Conservation (phyloP, 176 grass and related monocot species). For the Pontederia paniculata region DNA sequence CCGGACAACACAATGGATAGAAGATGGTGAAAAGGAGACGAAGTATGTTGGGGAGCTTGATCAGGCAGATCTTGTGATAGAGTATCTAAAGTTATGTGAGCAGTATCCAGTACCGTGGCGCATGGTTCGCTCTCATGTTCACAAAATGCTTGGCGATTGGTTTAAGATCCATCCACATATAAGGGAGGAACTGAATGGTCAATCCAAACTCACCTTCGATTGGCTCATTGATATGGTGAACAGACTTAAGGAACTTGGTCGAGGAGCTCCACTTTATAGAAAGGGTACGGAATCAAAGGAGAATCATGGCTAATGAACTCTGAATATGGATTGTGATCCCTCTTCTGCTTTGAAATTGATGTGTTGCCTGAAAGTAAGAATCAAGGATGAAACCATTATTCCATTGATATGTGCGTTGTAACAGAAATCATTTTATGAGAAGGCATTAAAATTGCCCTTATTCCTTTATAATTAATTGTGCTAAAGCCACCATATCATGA, state of each 20-base stretch:
- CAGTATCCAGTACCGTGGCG: constrained; percentile 92
- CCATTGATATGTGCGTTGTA: too few species aligned
- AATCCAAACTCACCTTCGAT: constrained; percentile 69
- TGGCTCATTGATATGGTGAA: constrained; percentile 79
- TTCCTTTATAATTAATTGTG: too few species aligned
- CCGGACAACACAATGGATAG: constrained; percentile 54
- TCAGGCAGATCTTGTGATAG: constrained; percentile 62
- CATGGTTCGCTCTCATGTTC: constrained; percentile 89
- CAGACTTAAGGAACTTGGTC: constrained; percentile 62
- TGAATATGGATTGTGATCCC: too few species aligned
- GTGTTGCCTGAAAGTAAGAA: too few species aligned
- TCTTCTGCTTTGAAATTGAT: too few species aligned
- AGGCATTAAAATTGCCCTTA: too few species aligned
- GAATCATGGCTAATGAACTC: too few species aligned
- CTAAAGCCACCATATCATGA: too few species aligned
- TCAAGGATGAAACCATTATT: too few species aligned
- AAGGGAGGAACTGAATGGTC: constrained; percentile 80
- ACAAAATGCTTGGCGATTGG: constrained; percentile 89
- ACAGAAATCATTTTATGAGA: too few species aligned
- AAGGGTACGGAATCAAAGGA: neutral
- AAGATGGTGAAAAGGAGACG: constrained; percentile 34
- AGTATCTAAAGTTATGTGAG: constrained; percentile 83
- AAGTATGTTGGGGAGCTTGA: constrained; percentile 27
- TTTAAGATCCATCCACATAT: constrained; percentile 77
- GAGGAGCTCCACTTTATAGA: constrained; percentile 41